A percentile compares a stretch with the other conserved stretches of the same genome.
Evolutionary conservation across 2,329 filamentous ascomycete species (phyloP).

Genomic region (Penicillium sp.): DNA sequence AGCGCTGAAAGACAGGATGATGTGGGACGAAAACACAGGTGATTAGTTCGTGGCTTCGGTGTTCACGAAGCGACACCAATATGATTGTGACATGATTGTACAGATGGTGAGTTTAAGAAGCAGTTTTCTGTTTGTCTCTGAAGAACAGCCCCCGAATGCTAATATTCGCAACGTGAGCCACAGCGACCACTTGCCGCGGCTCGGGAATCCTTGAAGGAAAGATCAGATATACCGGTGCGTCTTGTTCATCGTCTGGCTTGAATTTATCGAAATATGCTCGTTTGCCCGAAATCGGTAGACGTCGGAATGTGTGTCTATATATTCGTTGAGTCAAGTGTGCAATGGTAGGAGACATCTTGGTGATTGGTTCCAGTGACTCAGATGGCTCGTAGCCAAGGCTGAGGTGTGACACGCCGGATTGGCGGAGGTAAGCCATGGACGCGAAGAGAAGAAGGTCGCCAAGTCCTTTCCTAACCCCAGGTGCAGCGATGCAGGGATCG

Average conservation of each 20-base stretch:
- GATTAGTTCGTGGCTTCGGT: no score
- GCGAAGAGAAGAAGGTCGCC: conserved; percentile 45
- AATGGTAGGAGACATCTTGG: conserved; percentile 35
- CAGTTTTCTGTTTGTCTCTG: background rate
- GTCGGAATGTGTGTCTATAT: conserved; percentile 38
- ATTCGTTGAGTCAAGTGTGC: conserved; percentile 35
- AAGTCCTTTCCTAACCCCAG: conserved; percentile 42
- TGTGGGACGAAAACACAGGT: no score
- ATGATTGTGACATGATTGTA: no score
- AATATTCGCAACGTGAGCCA: conserved; percentile 47
- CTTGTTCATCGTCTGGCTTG: conserved; percentile 38
- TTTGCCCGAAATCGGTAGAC: conserved; percentile 44
- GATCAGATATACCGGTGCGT: conserved; percentile 40
- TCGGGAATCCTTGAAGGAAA: conserved; percentile 41
- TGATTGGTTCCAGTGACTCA: conserved; percentile 36
- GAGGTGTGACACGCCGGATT: conserved; percentile 39
- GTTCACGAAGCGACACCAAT: no score
- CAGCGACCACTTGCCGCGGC: conserved; percentile 37
- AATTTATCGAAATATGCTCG: conserved; percentile 49
- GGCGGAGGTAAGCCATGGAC: conserved; percentile 44
- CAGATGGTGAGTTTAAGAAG: background rate
- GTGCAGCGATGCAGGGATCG: conserved; percentile 46
- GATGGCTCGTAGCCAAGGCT: conserved; percentile 48
- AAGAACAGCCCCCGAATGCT: conserved; percentile 33
- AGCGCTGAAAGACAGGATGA: no score